These are phyloP conservation scores for Brassica napus DNA, from an alignment of 345 rosid species.

Conservation along the genomic window DNA sequence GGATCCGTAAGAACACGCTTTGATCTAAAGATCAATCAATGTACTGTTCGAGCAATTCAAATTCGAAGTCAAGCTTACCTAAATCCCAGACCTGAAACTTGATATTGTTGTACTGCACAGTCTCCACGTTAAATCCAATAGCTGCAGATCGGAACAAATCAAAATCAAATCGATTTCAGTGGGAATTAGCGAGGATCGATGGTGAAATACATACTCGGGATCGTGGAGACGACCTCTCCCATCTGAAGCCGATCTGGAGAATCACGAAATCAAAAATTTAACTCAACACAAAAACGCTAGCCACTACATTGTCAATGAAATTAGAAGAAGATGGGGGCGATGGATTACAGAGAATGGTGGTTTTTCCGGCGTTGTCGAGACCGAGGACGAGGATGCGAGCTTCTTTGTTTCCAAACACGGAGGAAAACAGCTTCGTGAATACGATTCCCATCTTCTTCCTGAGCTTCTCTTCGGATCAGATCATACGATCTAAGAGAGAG, in stretches of 20 bases:
- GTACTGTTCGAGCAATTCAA: not conserved
- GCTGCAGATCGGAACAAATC: conserved; percentile 52
- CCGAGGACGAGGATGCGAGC: conserved; percentile 92
- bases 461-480: conserved; percentile 12
- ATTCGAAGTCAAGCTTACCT: too few relatives aligned
- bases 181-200: not conserved
- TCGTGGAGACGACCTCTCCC: conserved; percentile 98
- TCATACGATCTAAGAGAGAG: conserved; percentile 38
- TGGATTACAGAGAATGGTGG: conserved; percentile 71
- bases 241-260: conserved; percentile 94
- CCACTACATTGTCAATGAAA: not conserved
- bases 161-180: not conserved
- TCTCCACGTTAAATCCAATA: conserved; percentile 97
- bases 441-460: conserved; percentile 61
- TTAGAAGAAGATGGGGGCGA: not conserved
- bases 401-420: conserved; percentile 68
- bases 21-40: conserved; percentile 14
- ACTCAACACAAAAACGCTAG: conserved; percentile 16
- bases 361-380: conserved; percentile 93
- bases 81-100: conserved; percentile 95
- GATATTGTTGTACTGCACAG: conserved; percentile 90
- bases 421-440: conserved; percentile 75
- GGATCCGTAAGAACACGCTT: not conserved
- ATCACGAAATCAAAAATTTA: not conserved
- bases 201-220: conserved; percentile 67